Percentiles rank a stretch among this genome's conserved stretches.
These are phyloP conservation scores for Brassica balearica DNA, from an alignment of 441 rosid genomes.

Conservation along the genomic window DNA sequence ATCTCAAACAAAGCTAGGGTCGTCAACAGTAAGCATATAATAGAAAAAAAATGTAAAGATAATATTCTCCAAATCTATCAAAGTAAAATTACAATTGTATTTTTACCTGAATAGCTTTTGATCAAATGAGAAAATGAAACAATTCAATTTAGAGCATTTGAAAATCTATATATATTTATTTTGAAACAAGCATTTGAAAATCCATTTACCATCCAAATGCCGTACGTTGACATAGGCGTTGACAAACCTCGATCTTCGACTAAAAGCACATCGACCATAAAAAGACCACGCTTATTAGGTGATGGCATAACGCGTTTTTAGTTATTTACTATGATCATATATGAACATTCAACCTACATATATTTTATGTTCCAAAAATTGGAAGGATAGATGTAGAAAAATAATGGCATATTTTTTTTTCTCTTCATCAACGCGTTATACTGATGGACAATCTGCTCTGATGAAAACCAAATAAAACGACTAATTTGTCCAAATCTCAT, in stretches of 20 bases:
- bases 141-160: too few species aligned
- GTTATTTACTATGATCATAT: not conserved
- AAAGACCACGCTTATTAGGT: slow-evolving; percentile 6
- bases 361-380: not conserved
- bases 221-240: not conserved
- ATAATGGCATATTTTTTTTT: slow-evolving; percentile 2
- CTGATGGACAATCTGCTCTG: slow-evolving; percentile 9
- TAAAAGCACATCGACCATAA: not conserved
- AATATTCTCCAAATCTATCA: too few species aligned
- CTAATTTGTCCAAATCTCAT: not conserved
- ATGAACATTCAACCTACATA: slow-evolving; percentile 16
- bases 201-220: too few species aligned
- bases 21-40: too few species aligned
- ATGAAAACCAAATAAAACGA: slow-evolving; percentile 4
- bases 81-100: too few species aligned
- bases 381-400: not conserved
- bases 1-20: too few species aligned
- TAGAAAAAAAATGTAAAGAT: too few species aligned
- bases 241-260: slow-evolving; percentile 23
- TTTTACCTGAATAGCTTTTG: too few species aligned
- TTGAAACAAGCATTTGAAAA: too few species aligned
- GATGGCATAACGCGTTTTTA: slow-evolving; percentile 29
- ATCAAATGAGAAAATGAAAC: too few species aligned
- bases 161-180: too few species aligned
- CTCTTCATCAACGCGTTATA: slow-evolving; percentile 24